A percentile compares a stretch with the other conserved stretches of the same genome.
Conservation (phyloP, 176 grass and related monocot genomes). For the Leersia perrieri region DNA sequence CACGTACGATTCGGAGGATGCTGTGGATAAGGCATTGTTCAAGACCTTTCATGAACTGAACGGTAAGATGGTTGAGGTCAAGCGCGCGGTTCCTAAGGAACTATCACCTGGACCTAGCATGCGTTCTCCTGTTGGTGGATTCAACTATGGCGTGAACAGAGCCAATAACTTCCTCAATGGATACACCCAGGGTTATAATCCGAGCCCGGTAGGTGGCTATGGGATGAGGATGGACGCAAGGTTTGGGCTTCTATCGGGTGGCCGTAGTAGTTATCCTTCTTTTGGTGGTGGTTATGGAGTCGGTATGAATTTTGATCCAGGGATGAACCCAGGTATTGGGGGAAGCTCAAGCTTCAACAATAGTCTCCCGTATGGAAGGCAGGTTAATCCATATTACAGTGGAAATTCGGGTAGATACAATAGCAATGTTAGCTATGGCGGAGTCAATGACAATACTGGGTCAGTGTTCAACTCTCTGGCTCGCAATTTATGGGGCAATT, state of each 20-base stretch:
- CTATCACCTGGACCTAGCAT: constrained; percentile 65
- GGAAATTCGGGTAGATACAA: constrained; percentile 71
- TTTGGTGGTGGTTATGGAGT: constrained; percentile 74
- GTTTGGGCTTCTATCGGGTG: constrained; percentile 55
- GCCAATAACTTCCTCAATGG: constrained; percentile 80
- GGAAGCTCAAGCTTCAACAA: constrained; percentile 68
- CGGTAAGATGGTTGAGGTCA: constrained; percentile 91
- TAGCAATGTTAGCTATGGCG: constrained; percentile 58
- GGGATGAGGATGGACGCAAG: constrained; percentile 71
- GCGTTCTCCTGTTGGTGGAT: constrained; percentile 61
- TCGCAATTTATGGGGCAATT: constrained; percentile 71
- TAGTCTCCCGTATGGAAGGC: constrained; percentile 52
- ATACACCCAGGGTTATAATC: constrained; percentile 67
- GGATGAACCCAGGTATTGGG: constrained; percentile 51
- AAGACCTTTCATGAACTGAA: constrained; percentile 95
- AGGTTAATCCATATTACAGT: constrained; percentile 73
- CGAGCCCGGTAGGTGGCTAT: constrained; percentile 66
- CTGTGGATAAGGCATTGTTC: constrained; percentile 71
- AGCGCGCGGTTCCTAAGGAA: constrained; percentile 85
- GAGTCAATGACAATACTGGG: constrained; percentile 53
- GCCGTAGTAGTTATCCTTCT: constrained; percentile 65
- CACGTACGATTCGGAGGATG: constrained; percentile 78
- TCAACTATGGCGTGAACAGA: constrained; percentile 59
- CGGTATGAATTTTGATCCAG: constrained; percentile 70
- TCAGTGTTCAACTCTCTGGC: constrained; percentile 67